Base-by-base conservation (phyloP, 345 rosid genomes). In the Nasturtium officinale region DNA sequence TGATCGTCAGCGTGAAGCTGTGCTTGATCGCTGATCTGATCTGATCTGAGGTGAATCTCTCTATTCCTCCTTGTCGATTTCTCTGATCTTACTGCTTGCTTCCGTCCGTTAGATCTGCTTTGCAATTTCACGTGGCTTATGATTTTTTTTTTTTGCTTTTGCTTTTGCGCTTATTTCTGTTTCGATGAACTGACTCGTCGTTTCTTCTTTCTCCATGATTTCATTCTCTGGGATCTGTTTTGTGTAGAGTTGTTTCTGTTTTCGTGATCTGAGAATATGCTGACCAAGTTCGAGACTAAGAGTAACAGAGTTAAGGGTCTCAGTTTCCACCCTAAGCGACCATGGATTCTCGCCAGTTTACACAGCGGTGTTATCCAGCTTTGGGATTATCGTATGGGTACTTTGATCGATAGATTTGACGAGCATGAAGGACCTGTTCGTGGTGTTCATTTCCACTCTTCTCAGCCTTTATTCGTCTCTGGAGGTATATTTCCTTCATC, bases 361-460 rank as follows among this genome's bases (percentile, higher is more conserved):
- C 99, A 92, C 83, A 95, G 97, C 52, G 99, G 99, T 26, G 98
- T 92, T 81, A 91, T 95, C 86, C 98, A 95, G 88, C 89, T 92
- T 57, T 95, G 98, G 99, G 99, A 95, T 79, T 95, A 95, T 62
- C 91, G 99, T 5, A 92, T 92, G 96, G 98, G 96, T 46, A 95
- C 99, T 50, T 78, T 95, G 66, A 90, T 95, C 40, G 99, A 92
- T 72, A 70, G 97, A 45, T 92, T 95, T 50, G 99, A 95, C 29
- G 98, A 95, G 82, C 99, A 95, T 50, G 99, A 95, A 45, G 99
- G 99, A 29, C 99, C 98, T 15, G 99, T 95, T 63, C 98, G 99
- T 28, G 98, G 98, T 7, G 99, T 95, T 45, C 97, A 95, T 79
- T 95, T 95, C 80, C 99, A 95, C 80, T 80, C 54, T 30, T 83